Base-by-base conservation (phyloP, 192 early-diverging fungal species). In the Linnemannia exigua region DNA sequence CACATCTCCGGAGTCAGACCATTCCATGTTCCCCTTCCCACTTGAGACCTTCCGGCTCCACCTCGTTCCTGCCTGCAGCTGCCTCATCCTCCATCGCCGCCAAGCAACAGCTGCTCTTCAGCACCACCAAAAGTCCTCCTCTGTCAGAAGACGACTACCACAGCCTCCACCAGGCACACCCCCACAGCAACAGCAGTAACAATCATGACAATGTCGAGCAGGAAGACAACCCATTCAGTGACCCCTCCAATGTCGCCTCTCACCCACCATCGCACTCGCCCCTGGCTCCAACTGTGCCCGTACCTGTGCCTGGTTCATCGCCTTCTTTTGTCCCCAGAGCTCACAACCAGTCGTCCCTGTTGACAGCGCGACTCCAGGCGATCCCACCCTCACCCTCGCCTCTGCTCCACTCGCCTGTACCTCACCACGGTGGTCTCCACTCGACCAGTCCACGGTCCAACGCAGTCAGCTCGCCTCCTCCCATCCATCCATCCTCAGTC, bases 171-270 rank as follows among this genome's bases (percentile, higher is more conserved):
- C 58, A 63, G 28, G 1, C 58, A 63, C 41, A 44, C n/a, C n/a
- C n/a, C n/a, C 61, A 37, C 51, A 63, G 51, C 72, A 74, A 8
- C 80, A 81, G 37, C 74, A 81, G 31, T 41, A 61, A 77, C 20
- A 44, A 54, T 17, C 70, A 44, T 36, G 51, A 63, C 37, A 25
- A 38, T 2, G 52, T 25, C n/a, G 51, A 66, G 19, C 54, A 41
- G n/a, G 72, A 37, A 17, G 74, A n/a, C 16, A 79, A 86, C 19
- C 84, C 84, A 4, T 86, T 86, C 50, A 80, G 79, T 38, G 84
- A 86, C 46, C 70, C 31, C 19, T 68, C 68, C 66, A 72, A 86
- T 31, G 74, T 79, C 35, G 37, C 72, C 1, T 68, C 76, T 5
- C 46, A 8, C 19, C 72, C 35, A 37, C 51, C 36, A 54, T 19